phyloP scores from a whole-genome alignment of 1,284 basidiomycete genomes.

The Ustilago cynodontis region DNA sequence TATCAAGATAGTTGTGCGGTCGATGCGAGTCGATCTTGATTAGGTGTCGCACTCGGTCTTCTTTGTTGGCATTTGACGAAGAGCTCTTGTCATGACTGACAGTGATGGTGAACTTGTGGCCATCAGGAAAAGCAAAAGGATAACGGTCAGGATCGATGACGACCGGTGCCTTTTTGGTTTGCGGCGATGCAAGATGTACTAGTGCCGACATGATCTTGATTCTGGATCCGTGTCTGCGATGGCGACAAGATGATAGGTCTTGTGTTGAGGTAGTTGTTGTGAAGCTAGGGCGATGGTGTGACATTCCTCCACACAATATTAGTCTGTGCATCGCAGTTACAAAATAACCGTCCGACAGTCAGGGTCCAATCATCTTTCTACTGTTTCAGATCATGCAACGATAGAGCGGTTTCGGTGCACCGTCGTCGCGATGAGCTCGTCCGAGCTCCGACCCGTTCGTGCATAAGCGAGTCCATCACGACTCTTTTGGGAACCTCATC shows the following conservation, averaged over 20 bases:
- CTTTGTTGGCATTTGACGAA: background rate
- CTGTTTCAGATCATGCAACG: conserved; percentile 11
- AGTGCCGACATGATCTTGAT: conserved; percentile 47
- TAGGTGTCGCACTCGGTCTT: conserved; percentile 12
- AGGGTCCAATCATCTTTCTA: too few relatives aligned
- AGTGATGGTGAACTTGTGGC: conserved; percentile 38
- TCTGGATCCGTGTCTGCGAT: background rate
- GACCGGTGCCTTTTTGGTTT: conserved; percentile 38
- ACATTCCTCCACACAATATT: background rate
- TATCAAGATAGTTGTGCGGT: conserved; percentile 37
- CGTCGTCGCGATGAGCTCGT: too few relatives aligned
- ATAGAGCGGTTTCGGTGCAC: too few relatives aligned
- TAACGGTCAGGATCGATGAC: conserved; percentile 24
- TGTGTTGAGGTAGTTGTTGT: background rate
- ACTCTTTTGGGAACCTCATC: too few relatives aligned
- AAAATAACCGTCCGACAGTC: background rate
- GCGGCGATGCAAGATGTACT: conserved; percentile 38
- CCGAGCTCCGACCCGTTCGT: too few relatives aligned
- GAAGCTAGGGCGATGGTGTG: too few relatives aligned
- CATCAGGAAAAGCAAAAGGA: conserved; percentile 41
- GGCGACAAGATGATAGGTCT: background rate
- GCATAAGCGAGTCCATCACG: too few relatives aligned
- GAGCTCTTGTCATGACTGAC: conserved; percentile 33
- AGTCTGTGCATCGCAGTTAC: too few relatives aligned
- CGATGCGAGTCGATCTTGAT: conserved; percentile 34